Evolutionary conservation across 805 yeast genomes (phyloP).

Genomic region (Spathaspora arborariae): DNA sequence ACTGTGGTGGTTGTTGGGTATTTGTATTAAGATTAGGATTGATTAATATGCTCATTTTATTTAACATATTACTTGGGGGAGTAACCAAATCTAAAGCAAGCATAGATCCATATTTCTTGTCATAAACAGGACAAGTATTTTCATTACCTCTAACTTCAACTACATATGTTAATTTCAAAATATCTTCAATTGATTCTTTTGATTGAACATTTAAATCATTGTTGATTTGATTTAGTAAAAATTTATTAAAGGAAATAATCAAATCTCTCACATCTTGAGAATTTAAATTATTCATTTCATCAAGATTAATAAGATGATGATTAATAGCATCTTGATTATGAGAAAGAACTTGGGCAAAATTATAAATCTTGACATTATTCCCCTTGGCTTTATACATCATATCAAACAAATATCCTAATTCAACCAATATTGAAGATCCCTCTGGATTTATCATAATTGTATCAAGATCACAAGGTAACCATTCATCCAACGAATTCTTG

Average conservation of each 20-base stretch:
- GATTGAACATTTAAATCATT: slow-evolving; percentile 43
- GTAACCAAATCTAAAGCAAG: slow-evolving; percentile 38
- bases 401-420: slow-evolving; percentile 84
- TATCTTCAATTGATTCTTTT: slow-evolving; percentile 20
- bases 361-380: slow-evolving; percentile 74
- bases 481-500: slow-evolving; percentile 46
- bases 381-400: slow-evolving; percentile 85
- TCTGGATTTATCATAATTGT: slow-evolving; percentile 31
- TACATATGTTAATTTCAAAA: slow-evolving; percentile 43
- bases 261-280: slow-evolving; percentile 41
- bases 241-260: slow-evolving; percentile 55
- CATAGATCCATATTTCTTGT: slow-evolving; percentile 25
- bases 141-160: slow-evolving; percentile 38
- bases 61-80: slow-evolving; percentile 27
- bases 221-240: slow-evolving; percentile 50
- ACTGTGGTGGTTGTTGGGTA: background rate
- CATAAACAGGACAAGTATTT: slow-evolving; percentile 30
- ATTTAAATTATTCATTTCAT: slow-evolving; percentile 42
- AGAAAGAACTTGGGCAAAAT: slow-evolving; percentile 51
- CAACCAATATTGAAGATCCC: slow-evolving; percentile 61
- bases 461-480: slow-evolving; percentile 39
- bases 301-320: slow-evolving; percentile 51
- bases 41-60: slow-evolving; percentile 17
- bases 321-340: slow-evolving; percentile 44
- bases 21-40: slow-evolving; percentile 4